These are phyloP conservation scores for Podospora anserina DNA, from an alignment of 495 filamentous ascomycete genomes.

Conservation along the genomic window DNA sequence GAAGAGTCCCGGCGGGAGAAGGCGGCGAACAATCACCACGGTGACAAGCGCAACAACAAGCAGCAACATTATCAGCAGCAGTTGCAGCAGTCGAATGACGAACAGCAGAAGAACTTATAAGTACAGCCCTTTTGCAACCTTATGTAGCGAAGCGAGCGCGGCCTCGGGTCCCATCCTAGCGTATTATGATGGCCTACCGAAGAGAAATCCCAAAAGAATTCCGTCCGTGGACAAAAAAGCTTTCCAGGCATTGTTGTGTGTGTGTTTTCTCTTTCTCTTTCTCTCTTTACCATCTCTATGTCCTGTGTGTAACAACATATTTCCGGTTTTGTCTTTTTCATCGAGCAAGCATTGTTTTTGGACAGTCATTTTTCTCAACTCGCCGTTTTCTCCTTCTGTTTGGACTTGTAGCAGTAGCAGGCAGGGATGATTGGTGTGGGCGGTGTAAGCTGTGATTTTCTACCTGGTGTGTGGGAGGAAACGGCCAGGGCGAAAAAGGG, in stretches of 20 bases:
- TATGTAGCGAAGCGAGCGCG: neutral
- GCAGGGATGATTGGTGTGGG: neutral
- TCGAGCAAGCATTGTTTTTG: neutral
- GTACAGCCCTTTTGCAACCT: neutral
- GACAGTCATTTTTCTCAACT: conserved; percentile 4
- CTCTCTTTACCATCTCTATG: neutral
- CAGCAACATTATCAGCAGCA: conserved; percentile 32
- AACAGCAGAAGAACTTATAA: conserved; percentile 25
- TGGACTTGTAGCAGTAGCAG: neutral
- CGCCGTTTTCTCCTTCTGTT: neutral
- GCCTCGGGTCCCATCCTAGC: neutral
- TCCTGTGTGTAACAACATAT: neutral
- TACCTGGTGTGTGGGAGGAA: neutral
- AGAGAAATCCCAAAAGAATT: neutral
- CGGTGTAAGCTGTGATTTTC: neutral
- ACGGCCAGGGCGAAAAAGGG: neutral
- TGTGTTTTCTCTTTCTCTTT: neutral
- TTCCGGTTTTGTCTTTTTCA: neutral
- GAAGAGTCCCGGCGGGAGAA: conserved; percentile 82
- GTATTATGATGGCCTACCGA: neutral
- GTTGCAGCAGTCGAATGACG: conserved; percentile 24
- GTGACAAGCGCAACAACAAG: conserved; percentile 38
- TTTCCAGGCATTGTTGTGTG: neutral
- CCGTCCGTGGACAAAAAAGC: neutral
- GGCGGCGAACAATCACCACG: conserved; percentile 47